Base-by-base conservation (phyloP, 176 grass and related monocot genomes). In the Panicum miliaceum region DNA sequence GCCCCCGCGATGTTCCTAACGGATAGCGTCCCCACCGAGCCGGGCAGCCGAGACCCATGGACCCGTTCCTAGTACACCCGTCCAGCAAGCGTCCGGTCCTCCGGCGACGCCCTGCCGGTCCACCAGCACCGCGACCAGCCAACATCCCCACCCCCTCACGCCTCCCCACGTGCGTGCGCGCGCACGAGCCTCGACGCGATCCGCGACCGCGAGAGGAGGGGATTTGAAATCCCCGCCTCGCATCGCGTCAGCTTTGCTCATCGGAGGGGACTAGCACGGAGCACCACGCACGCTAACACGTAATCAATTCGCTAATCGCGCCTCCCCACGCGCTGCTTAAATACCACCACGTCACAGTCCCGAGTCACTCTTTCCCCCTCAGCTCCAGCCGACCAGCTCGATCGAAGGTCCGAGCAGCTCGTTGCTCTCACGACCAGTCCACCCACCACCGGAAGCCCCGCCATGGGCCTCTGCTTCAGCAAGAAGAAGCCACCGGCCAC, bases 401-500 rank as follows among this genome's bases (percentile, higher is more conserved):
- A 25, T 15, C 45, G 14, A 6, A 43, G 13, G 7, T 71, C 19
- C 29, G 29, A 32, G 1, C 35, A 41, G 27, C 61, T 60, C 41
- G 0, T 20, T 12, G 9, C 15, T 75, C 37, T 12, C 18, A 6
- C 9, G 20, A n/a, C 29, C 35, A 12, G 29, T 32, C 20, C 12
- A 5, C 38, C 1, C 29, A 32, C 29, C 2, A 2, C 29, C 29
- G 29, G 29, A 32, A 32, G 29, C 29, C 29, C 6, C 71, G 19
- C 77, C 89, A 98, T 98, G 96, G 96, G 96, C 5, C 87, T 95
- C 79, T 98, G 96, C 81, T 94, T 87, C 71, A 98, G 96, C 89
- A 98, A 92, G 92, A 93, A 93, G 52, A 83, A 75, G 79, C 57
- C 43, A n/a, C 57, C 40, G 66, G 22, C 67, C 87, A 20, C 23